Conservation (phyloP, 371 early-diverging fungal genomes). For the Mucor indicus region DNA sequence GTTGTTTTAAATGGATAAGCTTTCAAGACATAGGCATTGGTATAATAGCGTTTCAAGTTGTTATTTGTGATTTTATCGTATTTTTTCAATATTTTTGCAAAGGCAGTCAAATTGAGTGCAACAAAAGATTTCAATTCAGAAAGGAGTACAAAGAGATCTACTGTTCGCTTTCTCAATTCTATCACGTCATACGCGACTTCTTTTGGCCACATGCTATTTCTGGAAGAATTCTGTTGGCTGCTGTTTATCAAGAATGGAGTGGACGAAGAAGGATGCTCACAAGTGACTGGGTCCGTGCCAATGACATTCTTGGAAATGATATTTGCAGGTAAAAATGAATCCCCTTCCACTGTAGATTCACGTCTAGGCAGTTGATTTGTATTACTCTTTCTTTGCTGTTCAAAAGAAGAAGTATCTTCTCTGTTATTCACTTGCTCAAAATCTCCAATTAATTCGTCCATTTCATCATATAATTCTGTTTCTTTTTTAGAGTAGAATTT, state of each 20-base stretch:
- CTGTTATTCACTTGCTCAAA: slow-evolving; percentile 19
- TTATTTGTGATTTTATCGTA: slow-evolving; percentile 88
- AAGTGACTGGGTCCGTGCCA: slow-evolving; percentile 24
- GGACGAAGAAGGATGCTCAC: background rate
- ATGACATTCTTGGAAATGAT: slow-evolving; percentile 37
- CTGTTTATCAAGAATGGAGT: no score
- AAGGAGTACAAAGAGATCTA: slow-evolving; percentile 75
- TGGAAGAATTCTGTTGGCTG: slow-evolving; percentile 4
- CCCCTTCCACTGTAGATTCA: slow-evolving; percentile 35
- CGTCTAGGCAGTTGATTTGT: slow-evolving; percentile 34
- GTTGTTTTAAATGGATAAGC: slow-evolving; percentile 65
- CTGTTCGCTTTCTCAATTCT: slow-evolving; percentile 44
- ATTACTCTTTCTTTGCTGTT: slow-evolving; percentile 7
- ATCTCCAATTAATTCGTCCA: slow-evolving; percentile 50
- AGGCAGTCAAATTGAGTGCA: slow-evolving; percentile 92
- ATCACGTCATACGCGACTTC: slow-evolving; percentile 34
- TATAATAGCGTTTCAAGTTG: slow-evolving; percentile 55
- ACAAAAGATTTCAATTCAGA: slow-evolving; percentile 88
- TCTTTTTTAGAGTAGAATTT: slow-evolving; percentile 84
- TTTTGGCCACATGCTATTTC: slow-evolving; percentile 11
- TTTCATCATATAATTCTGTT: slow-evolving; percentile 66
- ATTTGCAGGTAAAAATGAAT: slow-evolving; percentile 42
- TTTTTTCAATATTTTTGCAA: slow-evolving; percentile 95
- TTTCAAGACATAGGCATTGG: slow-evolving; percentile 42
- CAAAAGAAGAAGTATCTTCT: background rate